Conservation (phyloP, 1,139 yeast species). For the Hemisphaericaspora xylofermentans region DNA sequence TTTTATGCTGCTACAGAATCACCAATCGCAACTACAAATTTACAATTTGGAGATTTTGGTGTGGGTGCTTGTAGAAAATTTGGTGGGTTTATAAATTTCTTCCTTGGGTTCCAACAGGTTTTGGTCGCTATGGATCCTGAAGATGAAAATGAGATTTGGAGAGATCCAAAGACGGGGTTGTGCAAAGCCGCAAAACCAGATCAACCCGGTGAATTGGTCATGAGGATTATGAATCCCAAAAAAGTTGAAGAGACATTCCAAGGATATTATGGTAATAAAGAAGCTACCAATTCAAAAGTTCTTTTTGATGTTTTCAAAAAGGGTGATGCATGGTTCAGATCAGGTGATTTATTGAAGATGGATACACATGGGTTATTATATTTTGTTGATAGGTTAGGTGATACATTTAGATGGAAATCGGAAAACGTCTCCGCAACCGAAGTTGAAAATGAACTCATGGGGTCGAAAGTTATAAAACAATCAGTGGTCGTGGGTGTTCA, state of each 20-base stretch:
- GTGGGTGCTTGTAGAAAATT: slow-evolving; percentile 88
- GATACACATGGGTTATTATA: slow-evolving; percentile 73
- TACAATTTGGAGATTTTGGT: slow-evolving; percentile 77
- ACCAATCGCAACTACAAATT: slow-evolving; percentile 84
- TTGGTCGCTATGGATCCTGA: slow-evolving; percentile 79
- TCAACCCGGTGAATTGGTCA: slow-evolving; percentile 87
- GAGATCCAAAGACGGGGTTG: slow-evolving; percentile 71
- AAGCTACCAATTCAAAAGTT: slow-evolving; percentile 77
- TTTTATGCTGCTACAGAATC: slow-evolving; percentile 94
- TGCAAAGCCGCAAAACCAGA: slow-evolving; percentile 35
- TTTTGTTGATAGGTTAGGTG: slow-evolving; percentile 92
- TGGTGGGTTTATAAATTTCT: slow-evolving; percentile 60
- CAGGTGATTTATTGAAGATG: slow-evolving; percentile 77
- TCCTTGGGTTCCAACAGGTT: slow-evolving; percentile 57
- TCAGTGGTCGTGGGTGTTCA: slow-evolving; percentile 87
- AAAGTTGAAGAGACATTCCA: slow-evolving; percentile 75
- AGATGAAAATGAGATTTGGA: slow-evolving; percentile 68
- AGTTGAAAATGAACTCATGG: slow-evolving; percentile 74
- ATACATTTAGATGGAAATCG: slow-evolving; percentile 95
- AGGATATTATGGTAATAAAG: slow-evolving; percentile 81
- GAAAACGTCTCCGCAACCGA: slow-evolving; percentile 95
- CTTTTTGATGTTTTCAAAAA: slow-evolving; percentile 68
- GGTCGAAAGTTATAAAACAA: slow-evolving; percentile 56
- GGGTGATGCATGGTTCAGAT: slow-evolving; percentile 91
- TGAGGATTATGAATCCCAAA: slow-evolving; percentile 66